Evolutionary conservation across 2,329 filamentous ascomycete genomes (phyloP), one percentile per base, ranked within the genome.

Genomic region (Byssothecium circinans): DNA sequence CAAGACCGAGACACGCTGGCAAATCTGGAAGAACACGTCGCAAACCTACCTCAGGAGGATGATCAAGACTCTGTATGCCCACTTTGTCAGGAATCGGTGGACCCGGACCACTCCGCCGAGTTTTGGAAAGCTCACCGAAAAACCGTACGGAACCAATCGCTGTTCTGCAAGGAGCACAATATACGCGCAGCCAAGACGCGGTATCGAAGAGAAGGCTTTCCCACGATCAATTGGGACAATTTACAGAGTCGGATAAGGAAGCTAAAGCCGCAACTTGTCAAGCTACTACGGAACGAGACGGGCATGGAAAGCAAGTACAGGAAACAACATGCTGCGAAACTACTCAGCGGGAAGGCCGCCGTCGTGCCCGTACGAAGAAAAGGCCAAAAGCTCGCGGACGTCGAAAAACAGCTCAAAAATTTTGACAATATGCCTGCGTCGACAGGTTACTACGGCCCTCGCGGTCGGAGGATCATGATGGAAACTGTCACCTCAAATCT

Each of bases 361-460:
- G 48, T 61, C 10, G 41, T 62, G 0, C 63, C 59, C 8, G 50
- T 53, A 0, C 41, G 40, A 15, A 53, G 58, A 79, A 82, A 49
- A 35, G 58, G 83, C 78, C 47, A 69, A 59, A n/a, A 68, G 64
- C 45, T 53, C 40, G 43, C 50, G 76, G 45, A 76, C 18, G 53
- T 60, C 2, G 51, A 52, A 6, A 48, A 54, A 0, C 50, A 54
- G 12, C 45, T 57, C 19, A 58, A 64, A 40, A 53, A 55, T 6
- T 50, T 63, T 20, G 58, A 64, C 39, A 57, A 58, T 18, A 41
- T 47, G 18, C 27, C 50, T 8, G 50, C 53, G 0, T 61, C 56
- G n/a, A 61, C 62, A 0, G 91, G 91, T 0, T 96, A 95, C 70
- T 96, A 95, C 70, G 91, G 91, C 1, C 81, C 85, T 2, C 81